Evolutionary conservation across 164 flowering plant genomes (phyloP).

Genomic region (Berberis vulgaris): DNA sequence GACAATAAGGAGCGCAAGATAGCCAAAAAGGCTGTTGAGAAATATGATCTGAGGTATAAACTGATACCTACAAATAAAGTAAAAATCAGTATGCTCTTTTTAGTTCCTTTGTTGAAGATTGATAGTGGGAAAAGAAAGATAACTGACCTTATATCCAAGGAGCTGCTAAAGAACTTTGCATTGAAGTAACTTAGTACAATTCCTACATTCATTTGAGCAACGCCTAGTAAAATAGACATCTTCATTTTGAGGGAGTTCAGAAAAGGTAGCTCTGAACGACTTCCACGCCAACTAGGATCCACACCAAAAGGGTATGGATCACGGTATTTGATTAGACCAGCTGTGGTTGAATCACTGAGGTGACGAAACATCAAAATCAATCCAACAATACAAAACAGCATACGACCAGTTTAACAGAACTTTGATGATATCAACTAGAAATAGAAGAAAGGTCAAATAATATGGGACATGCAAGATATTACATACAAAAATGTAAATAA

Average conservation of each 20-base stretch:
- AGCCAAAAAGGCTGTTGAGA: constrained; percentile 90
- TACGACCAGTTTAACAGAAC: constrained; percentile 6
- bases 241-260: constrained; percentile 93
- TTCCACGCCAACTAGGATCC: constrained; percentile 98
- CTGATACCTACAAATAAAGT: constrained; percentile 57
- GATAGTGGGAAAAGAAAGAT: neutral
- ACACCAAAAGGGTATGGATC: constrained; percentile 88
- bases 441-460: neutral
- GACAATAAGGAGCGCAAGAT: constrained; percentile 81
- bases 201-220: constrained; percentile 82
- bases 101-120: neutral
- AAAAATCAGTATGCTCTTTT: constrained; percentile 7
- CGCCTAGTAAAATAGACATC: constrained; percentile 86
- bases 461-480: constrained; percentile 26
- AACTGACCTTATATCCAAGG: constrained; percentile 69
- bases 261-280: constrained; percentile 90
- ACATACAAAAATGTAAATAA: too few species aligned
- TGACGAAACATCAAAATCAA: constrained; percentile 18
- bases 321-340: constrained; percentile 62
- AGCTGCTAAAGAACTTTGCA: constrained; percentile 60
- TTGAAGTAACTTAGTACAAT: constrained; percentile 83
- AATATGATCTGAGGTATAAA: constrained; percentile 92
- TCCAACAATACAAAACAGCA: neutral
- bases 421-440: neutral
- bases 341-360: constrained; percentile 53